Percentiles rank a stretch among this genome's conserved stretches.
Evolutionary conservation across 768 basidiomycete genomes (phyloP).

Genomic region (Termitomyces titanicus): DNA sequence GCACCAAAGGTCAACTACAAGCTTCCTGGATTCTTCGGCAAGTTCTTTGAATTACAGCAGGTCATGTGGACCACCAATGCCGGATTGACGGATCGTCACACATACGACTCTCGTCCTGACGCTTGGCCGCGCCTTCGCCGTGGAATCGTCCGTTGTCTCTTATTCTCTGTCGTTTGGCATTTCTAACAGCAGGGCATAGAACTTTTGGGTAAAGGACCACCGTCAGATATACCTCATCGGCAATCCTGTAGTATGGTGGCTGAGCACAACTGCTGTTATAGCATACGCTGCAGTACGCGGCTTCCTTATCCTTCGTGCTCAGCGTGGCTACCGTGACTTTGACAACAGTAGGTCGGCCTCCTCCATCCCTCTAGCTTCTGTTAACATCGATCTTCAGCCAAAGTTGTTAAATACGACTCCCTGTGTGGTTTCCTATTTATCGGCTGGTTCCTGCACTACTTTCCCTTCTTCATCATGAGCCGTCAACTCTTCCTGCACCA

Average conservation of each 20-base stretch:
- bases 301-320: slow-evolving; percentile 80
- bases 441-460: slow-evolving; percentile 91
- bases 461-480: slow-evolving; percentile 96
- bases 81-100: slow-evolving; percentile 91
- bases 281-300: slow-evolving; percentile 69
- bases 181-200: slow-evolving; percentile 40
- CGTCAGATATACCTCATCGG: slow-evolving; percentile 94
- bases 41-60: slow-evolving; percentile 87
- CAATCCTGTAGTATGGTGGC: slow-evolving; percentile 93
- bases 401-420: slow-evolving; percentile 87
- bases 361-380: background rate
- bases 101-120: slow-evolving; percentile 90
- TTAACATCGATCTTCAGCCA: slow-evolving; percentile 45
- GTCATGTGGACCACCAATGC: slow-evolving; percentile 99
- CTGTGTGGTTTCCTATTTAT: slow-evolving; percentile 89
- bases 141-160: slow-evolving; percentile 73
- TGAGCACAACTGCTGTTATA: slow-evolving; percentile 68
- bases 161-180: background rate
- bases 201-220: slow-evolving; percentile 98
- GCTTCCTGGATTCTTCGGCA: slow-evolving; percentile 83
- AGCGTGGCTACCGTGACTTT: slow-evolving; percentile 90
- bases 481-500: slow-evolving; percentile 98
- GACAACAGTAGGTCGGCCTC: slow-evolving; percentile 68
- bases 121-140: slow-evolving; percentile 89
- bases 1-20: slow-evolving; percentile 87